Conservation (phyloP, 306 rosid genomes). For the Inga leiocalycina region DNA sequence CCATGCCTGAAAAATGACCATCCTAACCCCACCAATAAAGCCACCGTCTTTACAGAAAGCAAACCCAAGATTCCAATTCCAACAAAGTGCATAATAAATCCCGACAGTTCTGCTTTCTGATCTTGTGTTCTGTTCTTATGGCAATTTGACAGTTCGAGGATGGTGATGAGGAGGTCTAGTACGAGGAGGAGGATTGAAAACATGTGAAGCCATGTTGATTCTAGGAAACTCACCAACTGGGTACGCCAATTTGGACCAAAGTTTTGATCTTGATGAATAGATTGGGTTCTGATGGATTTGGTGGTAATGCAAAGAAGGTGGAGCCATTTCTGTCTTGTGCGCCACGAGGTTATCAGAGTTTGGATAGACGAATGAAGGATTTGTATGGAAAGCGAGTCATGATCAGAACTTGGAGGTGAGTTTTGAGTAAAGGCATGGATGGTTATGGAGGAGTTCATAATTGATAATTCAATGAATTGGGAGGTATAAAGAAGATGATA, state of each 20-base stretch:
- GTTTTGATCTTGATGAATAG: conserved; percentile 27
- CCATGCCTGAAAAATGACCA: conserved; percentile 48
- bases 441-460: conserved; percentile 39
- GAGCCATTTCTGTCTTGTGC: conserved; percentile 55
- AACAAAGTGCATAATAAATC: conserved; percentile 50
- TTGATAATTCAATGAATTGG: conserved; percentile 26
- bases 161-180: conserved; percentile 63
- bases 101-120: conserved; percentile 10
- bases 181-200: conserved; percentile 50
- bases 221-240: conserved; percentile 51
- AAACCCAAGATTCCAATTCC: conserved; percentile 67
- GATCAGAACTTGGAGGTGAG: conserved; percentile 23
- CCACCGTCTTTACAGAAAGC: conserved; percentile 47
- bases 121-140: conserved; percentile 6
- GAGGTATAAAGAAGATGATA: neutral
- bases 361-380: conserved; percentile 45
- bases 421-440: conserved; percentile 33
- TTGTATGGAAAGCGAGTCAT: conserved; percentile 38
- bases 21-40: conserved; percentile 55
- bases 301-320: conserved; percentile 21
- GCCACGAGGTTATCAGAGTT: conserved; percentile 54
- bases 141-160: conserved; percentile 51
- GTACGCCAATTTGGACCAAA: conserved; percentile 56
- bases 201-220: conserved; percentile 53
- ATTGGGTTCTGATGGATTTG: neutral